Conservation (phyloP, 768 basidiomycete genomes). For the Amyloporia xantha region DNA sequence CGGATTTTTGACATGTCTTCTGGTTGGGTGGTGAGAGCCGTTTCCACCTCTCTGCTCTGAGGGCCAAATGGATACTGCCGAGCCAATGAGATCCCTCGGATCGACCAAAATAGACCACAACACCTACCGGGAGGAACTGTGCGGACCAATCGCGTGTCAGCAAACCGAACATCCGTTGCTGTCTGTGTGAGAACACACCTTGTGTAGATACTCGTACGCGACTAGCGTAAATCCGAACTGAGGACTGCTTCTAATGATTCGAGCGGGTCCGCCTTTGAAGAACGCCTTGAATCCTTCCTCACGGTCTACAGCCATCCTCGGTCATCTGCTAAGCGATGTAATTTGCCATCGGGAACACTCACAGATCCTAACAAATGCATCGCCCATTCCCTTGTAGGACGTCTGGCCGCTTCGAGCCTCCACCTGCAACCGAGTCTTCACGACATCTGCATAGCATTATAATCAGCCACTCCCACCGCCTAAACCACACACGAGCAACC, state of each 20-base stretch:
- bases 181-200: constrained; percentile 30
- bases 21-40: constrained; percentile 58
- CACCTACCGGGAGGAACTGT: constrained; percentile 20
- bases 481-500: constrained; percentile 1
- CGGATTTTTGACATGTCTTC: constrained; percentile 86
- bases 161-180: not conserved
- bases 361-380: constrained; percentile 91
- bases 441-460: constrained; percentile 64
- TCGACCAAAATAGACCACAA: constrained; percentile 2
- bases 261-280: constrained; percentile 89
- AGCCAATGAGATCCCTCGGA: constrained; percentile 18
- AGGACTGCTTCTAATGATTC: constrained; percentile 81
- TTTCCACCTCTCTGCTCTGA: constrained; percentile 60
- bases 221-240: constrained; percentile 94
- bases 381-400: constrained; percentile 80
- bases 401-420: constrained; percentile 90
- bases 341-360: constrained; percentile 27
- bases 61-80: constrained; percentile 78
- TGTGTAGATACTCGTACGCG: constrained; percentile 69
- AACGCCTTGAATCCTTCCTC: constrained; percentile 88
- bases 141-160: constrained; percentile 11
- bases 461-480: constrained; percentile 8
- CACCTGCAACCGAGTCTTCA: constrained; percentile 94
- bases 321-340: too few relatives aligned
- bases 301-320: too few relatives aligned